Conservation (phyloP, 306 rosid genomes). For the Citrullus amarus region DNA sequence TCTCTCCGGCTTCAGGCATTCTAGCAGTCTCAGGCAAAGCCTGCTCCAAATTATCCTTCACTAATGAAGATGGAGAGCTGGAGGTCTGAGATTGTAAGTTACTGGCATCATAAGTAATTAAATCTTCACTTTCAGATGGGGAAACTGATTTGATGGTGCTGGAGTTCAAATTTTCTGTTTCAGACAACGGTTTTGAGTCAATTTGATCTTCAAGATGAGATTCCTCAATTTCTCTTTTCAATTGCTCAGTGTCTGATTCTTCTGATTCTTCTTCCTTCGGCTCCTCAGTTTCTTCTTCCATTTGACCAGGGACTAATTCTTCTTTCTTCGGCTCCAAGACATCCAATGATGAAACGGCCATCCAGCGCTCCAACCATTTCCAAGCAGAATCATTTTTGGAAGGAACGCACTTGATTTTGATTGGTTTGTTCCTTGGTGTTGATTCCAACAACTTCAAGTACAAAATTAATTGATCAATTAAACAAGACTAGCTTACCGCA, state of each 20-base stretch:
- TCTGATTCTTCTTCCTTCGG: conserved; percentile 7
- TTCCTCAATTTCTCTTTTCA: conserved; percentile 22
- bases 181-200: conserved; percentile 25
- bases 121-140: conserved; percentile 52
- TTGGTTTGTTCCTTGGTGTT: conserved; percentile 51
- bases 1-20: conserved; percentile 27
- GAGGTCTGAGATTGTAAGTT: conserved; percentile 34
- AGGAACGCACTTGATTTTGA: conserved; percentile 69
- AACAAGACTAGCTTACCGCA: neutral
- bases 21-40: conserved; percentile 22
- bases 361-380: conserved; percentile 99
- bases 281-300: conserved; percentile 14
- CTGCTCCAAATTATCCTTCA: conserved; percentile 31
- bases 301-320: conserved; percentile 23
- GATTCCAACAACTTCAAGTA: conserved; percentile 58
- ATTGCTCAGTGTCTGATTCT: conserved; percentile 22
- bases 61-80: conserved; percentile 20
- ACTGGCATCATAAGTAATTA: conserved; percentile 23
- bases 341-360: conserved; percentile 42
- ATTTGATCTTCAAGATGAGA: conserved; percentile 25
- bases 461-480: neutral
- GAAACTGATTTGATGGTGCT: conserved; percentile 19
- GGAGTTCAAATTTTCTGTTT: conserved; percentile 30
- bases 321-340: conserved; percentile 22
- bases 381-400: conserved; percentile 79